Base-by-base conservation (phyloP, 352 stramenopile species). In the Globisporangium polare region DNA sequence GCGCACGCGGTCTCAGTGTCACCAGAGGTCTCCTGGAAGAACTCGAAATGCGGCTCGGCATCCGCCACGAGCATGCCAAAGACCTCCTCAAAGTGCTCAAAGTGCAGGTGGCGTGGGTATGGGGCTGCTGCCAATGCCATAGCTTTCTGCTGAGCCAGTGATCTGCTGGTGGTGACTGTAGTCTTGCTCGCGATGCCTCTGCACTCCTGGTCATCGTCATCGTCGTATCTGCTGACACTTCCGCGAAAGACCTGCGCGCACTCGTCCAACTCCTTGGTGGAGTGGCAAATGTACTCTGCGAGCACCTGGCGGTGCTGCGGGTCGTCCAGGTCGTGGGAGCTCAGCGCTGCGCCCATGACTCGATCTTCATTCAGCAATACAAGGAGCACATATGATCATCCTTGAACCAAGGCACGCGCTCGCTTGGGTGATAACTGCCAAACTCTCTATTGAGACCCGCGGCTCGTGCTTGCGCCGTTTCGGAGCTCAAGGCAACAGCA, bases 1-100 rank as follows among this genome's bases (percentile, higher is more conserved):
- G 78, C 78, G 27, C 80, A 86, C 13, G 74, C 74, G 2, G 60
- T 71, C 52, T 72, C 64, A 22, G 41, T 10, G 18, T 68, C 64
- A 18, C 59, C 50, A 51, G 39, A 5, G 39, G 65, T 12, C 62
- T 72, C 24, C 37, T 80, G 64, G 67, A 91, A 91, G 53, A 89
- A 88, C 33, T 56, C 65, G 37, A 90, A 93, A 57, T 91, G 83
- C 5, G 78, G 83, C 35, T 86, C 72, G 0, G 73, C 66, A 50
- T 93, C 81, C 0, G 74, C 61, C 46, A 93, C 67, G 3, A 93
- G 73, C 75, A 91, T 79, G 13, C 81, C 83, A 47, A 91, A 91
- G 2, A 93, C 66, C 41, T 93, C 83, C 45, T 91, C 80, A 63
- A 93, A 93, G 33, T 87, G 73, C 13, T 53, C 13, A 7, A 72